These are phyloP conservation scores for Tilletia walkeri DNA, from an alignment of 1,284 basidiomycete genomes.

Conservation along the genomic window DNA sequence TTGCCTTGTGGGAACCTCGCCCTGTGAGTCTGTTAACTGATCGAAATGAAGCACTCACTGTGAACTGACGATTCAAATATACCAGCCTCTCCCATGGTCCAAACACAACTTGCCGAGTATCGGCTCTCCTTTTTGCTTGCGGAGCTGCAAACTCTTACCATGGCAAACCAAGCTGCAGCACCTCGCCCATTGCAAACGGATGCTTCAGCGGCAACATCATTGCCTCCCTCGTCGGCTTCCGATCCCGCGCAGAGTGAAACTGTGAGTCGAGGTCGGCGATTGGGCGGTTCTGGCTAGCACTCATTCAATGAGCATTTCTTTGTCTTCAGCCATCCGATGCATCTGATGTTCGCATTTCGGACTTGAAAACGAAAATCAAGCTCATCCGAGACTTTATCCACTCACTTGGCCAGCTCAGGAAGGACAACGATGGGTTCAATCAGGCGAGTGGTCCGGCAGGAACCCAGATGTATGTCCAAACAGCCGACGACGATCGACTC, in stretches of 20 bases:
- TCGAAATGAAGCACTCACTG: not conserved
- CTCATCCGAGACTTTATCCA: slow-evolving; percentile 67
- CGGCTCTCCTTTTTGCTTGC: slow-evolving; percentile 57
- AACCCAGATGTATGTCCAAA: slow-evolving; percentile 11
- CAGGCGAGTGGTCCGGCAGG: slow-evolving; percentile 23
- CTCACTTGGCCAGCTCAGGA: slow-evolving; percentile 57
- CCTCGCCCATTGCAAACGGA: not conserved
- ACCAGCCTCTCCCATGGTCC: slow-evolving; percentile 68
- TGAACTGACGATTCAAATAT: not conserved
- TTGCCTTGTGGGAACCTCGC: slow-evolving; percentile 63
- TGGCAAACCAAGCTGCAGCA: not conserved
- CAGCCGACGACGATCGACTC: not conserved
- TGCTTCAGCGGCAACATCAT: not conserved
- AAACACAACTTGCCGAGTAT: slow-evolving; percentile 66
- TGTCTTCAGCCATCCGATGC: not conserved
- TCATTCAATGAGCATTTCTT: not conserved
- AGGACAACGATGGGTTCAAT: slow-evolving; percentile 27
- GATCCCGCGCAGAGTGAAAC: no score
- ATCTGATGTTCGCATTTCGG: slow-evolving; percentile 18
- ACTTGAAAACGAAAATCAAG: slow-evolving; percentile 43
- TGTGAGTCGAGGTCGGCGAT: no score
- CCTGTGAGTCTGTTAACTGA: not conserved
- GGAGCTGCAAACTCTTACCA: slow-evolving; percentile 47
- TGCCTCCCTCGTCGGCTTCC: no score
- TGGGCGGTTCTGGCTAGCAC: no score